Base-by-base conservation (phyloP, 2,329 filamentous ascomycete genomes). In the Sphaerulina populicola region DNA sequence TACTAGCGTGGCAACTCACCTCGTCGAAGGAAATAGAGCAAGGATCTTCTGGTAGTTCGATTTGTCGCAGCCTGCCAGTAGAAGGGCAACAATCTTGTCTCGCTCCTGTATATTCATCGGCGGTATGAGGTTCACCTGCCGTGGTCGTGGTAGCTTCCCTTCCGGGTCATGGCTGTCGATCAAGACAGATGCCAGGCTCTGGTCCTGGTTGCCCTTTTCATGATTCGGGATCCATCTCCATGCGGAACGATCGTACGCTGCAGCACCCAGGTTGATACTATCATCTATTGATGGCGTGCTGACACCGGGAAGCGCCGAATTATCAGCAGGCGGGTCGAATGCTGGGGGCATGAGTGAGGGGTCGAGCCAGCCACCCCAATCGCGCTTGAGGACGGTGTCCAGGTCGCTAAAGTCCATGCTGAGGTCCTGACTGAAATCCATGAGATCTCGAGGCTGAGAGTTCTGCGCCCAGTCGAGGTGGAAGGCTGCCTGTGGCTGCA, bases 351-450 rank as follows among this genome's bases (percentile, higher is more conserved):
- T 41, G 12, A 58, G 43, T 7, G 49, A 51, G 10, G 54, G 56
- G 31, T 56, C 56, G 12, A 58, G 41, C 56, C 56, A 58, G 15
- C 49, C 44, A 10, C 50, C 52, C 56, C 56, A 58, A 15, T 51
- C 44, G 2, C 54, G 51, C 14, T 50, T 47, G 4, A 58, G 49
- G 3, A 58, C 56, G 5, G 54, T 40, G 36, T 56, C 54, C 15
- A 56, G 47, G 27, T 58, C 56, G 43, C 56, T 49, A 44, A 58
- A 58, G 42, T 56, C 52, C 44, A 58, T 51, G 37, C 49, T 58
- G 30, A 58, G 30, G 14, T 58, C 56, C 38, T 58, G 56, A 23
- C 56, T 52, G 38, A 58, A 58, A 33, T 58, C 56, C 56, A 58
- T 58, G 2, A 58, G 54, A 37, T 58, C 56, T 23, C 56, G 54